phyloP scores from a whole-genome alignment of 1,284 basidiomycete genomes.

The Afroboletus lepidellus region DNA sequence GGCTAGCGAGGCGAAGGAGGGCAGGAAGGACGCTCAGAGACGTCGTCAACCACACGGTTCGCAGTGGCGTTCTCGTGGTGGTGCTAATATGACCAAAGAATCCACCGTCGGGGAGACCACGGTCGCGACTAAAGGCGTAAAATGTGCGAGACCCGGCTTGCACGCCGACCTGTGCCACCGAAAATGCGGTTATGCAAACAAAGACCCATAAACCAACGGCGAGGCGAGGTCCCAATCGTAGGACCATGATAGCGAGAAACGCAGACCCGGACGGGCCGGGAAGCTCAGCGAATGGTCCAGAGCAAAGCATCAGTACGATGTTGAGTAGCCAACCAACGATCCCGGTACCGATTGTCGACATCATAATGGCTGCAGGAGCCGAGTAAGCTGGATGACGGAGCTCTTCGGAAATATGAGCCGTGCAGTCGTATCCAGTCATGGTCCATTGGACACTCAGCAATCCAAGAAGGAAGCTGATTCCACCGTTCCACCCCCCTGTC shows the following conservation, averaged over 20 bases:
- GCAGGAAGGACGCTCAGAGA: conserved; percentile 69
- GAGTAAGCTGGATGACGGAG: conserved; percentile 87
- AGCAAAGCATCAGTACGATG: conserved; percentile 79
- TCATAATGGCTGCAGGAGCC: conserved; percentile 77
- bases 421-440: conserved; percentile 78
- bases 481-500: conserved; percentile 79
- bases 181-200: conserved; percentile 81
- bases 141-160: conserved; percentile 88
- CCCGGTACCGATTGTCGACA: conserved; percentile 87
- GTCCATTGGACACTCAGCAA: conserved; percentile 91
- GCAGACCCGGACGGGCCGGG: conserved; percentile 61
- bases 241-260: conserved; percentile 61
- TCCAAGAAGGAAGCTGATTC: conserved; percentile 85
- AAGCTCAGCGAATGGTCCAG: conserved; percentile 64
- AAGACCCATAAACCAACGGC: conserved; percentile 75
- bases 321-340: conserved; percentile 83
- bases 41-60: conserved; percentile 80
- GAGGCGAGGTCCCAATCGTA: conserved; percentile 70
- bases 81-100: conserved; percentile 73
- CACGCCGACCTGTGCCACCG: conserved; percentile 76
- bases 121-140: conserved; percentile 89
- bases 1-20: conserved; percentile 75
- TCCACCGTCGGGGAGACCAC: conserved; percentile 78
- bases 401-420: conserved; percentile 91
- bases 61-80: conserved; percentile 74